Evolutionary conservation across 768 basidiomycete species (phyloP).

Genomic region (Leucogyrophana mollusca): DNA sequence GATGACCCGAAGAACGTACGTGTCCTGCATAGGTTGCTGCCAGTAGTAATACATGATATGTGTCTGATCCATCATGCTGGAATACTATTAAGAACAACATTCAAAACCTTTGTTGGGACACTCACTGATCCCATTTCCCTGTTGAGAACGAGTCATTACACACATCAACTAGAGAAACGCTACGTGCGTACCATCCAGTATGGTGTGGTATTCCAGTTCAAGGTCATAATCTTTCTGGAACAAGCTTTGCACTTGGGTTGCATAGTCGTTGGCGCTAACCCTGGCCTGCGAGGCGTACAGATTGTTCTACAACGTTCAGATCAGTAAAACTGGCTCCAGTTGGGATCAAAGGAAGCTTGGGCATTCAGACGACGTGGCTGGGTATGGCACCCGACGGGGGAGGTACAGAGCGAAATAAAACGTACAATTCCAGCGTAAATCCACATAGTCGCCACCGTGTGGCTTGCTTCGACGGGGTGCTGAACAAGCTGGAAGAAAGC

Average conservation of each 20-base stretch:
- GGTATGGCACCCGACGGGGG: too few species aligned
- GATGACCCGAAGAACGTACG: constrained; percentile 29
- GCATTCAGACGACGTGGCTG: too few species aligned
- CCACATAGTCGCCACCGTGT: constrained; percentile 56
- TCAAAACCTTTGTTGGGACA: too few species aligned
- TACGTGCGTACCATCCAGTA: constrained; percentile 35
- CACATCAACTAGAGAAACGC: too few species aligned
- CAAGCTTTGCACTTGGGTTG: constrained; percentile 49
- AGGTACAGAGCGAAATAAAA: too few species aligned
- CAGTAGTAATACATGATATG: constrained; percentile 68
- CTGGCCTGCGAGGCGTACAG: constrained; percentile 62
- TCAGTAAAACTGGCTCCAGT: too few species aligned
- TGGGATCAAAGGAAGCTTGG: too few species aligned
- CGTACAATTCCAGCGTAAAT: constrained; percentile 56
- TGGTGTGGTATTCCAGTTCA: constrained; percentile 56
- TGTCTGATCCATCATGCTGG: constrained; percentile 72
- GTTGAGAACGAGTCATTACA: too few species aligned
- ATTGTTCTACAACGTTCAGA: constrained; percentile 33
- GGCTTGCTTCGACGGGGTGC: constrained; percentile 59
- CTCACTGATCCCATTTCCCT: too few species aligned
- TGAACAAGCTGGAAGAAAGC: constrained; percentile 75
- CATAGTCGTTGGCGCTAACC: constrained; percentile 57
- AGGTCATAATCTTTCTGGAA: constrained; percentile 65
- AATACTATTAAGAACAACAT: too few species aligned
- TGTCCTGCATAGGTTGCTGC: constrained; percentile 70